Base-by-base conservation (phyloP, 108 stramenopile species). In the Nitzschia palea region DNA sequence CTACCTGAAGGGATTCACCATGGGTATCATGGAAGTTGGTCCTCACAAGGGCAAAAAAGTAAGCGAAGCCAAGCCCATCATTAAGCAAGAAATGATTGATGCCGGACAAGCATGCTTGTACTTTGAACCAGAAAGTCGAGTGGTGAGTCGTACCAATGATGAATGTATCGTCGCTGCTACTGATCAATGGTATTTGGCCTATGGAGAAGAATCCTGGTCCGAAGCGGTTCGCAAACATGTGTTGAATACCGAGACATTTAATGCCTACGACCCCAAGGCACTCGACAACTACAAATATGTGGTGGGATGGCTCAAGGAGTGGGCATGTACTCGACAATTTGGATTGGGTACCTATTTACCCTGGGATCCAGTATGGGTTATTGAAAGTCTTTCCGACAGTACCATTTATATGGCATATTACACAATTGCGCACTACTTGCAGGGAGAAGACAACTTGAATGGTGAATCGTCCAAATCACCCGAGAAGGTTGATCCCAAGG, bases 381-480 rank as follows among this genome's bases (percentile, higher is more conserved):
- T 99, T 75, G 98, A 99, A 73, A 93, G 90, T 69, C 80, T 98
- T 43, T 94, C 93, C 43, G 98, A 99, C 80, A 91, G 89, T 69
- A 99, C 98, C 35, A 97, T 99, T 61, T 98, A 99, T 88, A 99
- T 99, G 98, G 89, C 98, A 14, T 99, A 94, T 76, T 99, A 99
- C 77, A 95, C 97, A 2, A 93, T 99, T 68, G 88, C 95, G 17
- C 92, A 98, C 71, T 70, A 90, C 33, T 73, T 99, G 54, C 98
- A 99, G 69, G 91, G 95, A 51, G 73, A 75, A 29, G 78, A 85
- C 80, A 96, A 96, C 87, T 73, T 97, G 65, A 88, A 93, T 56
- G 97, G 97, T 17, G 82, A 87, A 8, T 45, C 78, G 26, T 65
- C 80, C 10, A 86, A 78, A 65, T 85, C 86, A 26, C 96, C 98